These are phyloP conservation scores for Trypethelium eluteriae DNA, from an alignment of 495 filamentous ascomycete species.

Conservation along the genomic window DNA sequence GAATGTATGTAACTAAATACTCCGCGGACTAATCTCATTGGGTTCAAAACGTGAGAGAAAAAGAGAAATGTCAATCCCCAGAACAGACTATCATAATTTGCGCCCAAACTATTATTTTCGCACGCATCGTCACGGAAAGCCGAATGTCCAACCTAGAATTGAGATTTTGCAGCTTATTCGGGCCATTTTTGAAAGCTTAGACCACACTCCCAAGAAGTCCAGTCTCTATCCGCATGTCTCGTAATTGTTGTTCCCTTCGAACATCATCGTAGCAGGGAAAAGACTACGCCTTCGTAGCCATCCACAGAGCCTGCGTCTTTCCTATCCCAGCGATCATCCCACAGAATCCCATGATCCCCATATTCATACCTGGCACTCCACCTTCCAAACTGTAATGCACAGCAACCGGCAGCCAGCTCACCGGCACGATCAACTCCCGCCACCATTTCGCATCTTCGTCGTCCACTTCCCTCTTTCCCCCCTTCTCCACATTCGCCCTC, in stretches of 20 bases:
- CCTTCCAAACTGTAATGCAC: slow-evolving; percentile 29
- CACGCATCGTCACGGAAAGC: no score
- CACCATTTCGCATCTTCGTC: slow-evolving; percentile 34
- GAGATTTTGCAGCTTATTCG: no score
- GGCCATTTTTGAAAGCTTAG: no score
- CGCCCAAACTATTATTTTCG: no score
- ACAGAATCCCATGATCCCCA: slow-evolving; percentile 32
- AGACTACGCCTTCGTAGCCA: slow-evolving; percentile 19
- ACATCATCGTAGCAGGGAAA: neutral
- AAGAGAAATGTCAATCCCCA: no score
- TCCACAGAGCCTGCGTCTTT: slow-evolving; percentile 28
- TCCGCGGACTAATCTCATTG: no score
- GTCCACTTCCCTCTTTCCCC: slow-evolving; percentile 23
- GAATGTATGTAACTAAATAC: no score
- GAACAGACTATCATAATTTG: no score
- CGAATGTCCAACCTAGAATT: no score
- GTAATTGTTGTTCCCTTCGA: neutral
- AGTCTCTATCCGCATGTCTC: neutral
- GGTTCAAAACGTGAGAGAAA: no score
- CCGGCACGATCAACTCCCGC: slow-evolving; percentile 31
- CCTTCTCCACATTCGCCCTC: slow-evolving; percentile 17
- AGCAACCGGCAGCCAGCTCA: slow-evolving; percentile 34
- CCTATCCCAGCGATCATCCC: slow-evolving; percentile 30
- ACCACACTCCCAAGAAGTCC: neutral
- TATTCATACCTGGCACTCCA: slow-evolving; percentile 31